Evolutionary conservation across 2,329 filamentous ascomycete species (phyloP).

Genomic region (Aureobasidium subglaciale): DNA sequence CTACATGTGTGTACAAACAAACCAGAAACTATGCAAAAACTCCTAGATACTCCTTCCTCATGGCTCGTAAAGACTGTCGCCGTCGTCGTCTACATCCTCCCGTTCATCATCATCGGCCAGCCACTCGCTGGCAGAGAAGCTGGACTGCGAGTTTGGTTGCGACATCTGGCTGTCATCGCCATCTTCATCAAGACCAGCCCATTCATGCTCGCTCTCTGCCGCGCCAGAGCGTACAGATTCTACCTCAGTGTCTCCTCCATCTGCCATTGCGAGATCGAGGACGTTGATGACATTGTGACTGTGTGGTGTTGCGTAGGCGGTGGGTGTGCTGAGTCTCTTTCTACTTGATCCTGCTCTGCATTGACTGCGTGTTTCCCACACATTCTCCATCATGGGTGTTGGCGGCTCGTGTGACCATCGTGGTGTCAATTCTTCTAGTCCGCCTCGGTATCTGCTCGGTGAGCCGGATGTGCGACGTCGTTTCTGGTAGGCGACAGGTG

Average conservation of each 20-base stretch:
- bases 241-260: conserved; percentile 28
- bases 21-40: neutral
- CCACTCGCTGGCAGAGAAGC: neutral
- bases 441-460: neutral
- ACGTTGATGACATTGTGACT: conserved; percentile 39
- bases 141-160: neutral
- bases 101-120: neutral
- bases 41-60: neutral
- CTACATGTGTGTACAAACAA: neutral
- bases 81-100: neutral
- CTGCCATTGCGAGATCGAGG: conserved; percentile 25
- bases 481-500: conserved; percentile 8
- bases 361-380: conserved; percentile 5
- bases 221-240: conserved; percentile 19
- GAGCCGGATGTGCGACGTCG: neutral
- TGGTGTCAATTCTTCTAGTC: neutral
- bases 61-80: conserved; percentile 4
- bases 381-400: conserved; percentile 1
- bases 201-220: conserved; percentile 4
- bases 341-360: conserved; percentile 21
- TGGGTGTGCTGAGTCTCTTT: conserved; percentile 47
- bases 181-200: conserved; percentile 6
- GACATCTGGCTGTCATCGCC: neutral
- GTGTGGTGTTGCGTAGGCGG: conserved; percentile 66
- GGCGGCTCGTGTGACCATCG: conserved; percentile 18